Percentiles rank a stretch among this genome's conserved stretches.
Conservation (phyloP, 73 alveolate species). For the Paramecium octaurelia region DNA sequence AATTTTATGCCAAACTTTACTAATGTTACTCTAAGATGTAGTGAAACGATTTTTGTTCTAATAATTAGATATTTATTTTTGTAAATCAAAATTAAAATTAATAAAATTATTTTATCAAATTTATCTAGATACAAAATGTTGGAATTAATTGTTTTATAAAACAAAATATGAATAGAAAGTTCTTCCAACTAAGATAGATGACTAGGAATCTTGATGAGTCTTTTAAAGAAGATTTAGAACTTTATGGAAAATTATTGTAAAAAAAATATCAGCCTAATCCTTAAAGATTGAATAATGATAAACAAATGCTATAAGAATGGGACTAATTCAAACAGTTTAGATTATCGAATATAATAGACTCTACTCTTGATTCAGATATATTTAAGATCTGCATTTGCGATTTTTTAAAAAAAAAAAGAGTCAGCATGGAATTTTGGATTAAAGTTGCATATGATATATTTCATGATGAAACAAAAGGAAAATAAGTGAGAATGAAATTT, state of each 20-base stretch:
- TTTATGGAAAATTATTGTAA: background rate
- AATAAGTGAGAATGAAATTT: background rate
- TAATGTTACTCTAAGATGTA: background rate
- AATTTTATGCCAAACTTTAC: background rate
- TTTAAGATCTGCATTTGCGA: constrained; percentile 18
- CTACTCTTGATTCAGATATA: background rate
- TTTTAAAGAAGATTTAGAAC: background rate
- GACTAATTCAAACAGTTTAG: background rate
- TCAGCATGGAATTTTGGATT: background rate
- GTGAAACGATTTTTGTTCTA: background rate
- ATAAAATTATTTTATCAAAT: background rate
- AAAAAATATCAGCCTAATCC: background rate
- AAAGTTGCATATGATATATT: constrained; percentile 30
- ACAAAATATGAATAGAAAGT: constrained; percentile 18
- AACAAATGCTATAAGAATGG: background rate
- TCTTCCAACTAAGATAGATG: constrained; percentile 28
- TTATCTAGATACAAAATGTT: background rate
- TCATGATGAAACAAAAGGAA: constrained; percentile 13
- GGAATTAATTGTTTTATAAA: background rate
- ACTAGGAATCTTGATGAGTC: constrained; percentile 14
- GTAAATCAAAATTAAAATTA: background rate
- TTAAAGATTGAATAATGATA: background rate
- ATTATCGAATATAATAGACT: background rate
- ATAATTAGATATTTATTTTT: background rate
- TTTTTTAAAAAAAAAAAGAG: background rate